These are phyloP conservation scores for Verticillium dahliae DNA, from an alignment of 2,329 filamentous ascomycete genomes.

Conservation along the genomic window DNA sequence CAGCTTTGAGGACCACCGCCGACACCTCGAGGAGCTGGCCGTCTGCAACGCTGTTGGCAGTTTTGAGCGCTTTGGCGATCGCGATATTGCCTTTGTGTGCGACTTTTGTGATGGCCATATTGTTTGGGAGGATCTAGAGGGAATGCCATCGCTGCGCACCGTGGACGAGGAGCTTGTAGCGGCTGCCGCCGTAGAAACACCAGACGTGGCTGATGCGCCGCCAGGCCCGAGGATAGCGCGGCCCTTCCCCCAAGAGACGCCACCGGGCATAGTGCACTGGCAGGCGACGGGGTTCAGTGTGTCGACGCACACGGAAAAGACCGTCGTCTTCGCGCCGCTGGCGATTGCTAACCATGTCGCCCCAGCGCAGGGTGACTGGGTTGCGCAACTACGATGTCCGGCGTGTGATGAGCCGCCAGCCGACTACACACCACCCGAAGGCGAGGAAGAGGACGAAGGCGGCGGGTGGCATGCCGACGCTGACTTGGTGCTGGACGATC, in stretches of 20 bases:
- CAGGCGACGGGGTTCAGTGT: slow-evolving; percentile 39
- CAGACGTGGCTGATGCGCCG: slow-evolving; percentile 4
- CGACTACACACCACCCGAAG: slow-evolving; percentile 31
- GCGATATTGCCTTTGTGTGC: slow-evolving; percentile 51
- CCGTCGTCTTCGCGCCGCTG: slow-evolving; percentile 48
- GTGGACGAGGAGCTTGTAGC: slow-evolving; percentile 19
- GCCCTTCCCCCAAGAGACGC: slow-evolving; percentile 12
- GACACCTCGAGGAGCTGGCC: slow-evolving; percentile 40
- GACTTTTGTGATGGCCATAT: slow-evolving; percentile 57
- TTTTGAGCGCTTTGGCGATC: slow-evolving; percentile 48
- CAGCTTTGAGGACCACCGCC: slow-evolving; percentile 27
- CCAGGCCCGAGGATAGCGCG: slow-evolving; percentile 5
- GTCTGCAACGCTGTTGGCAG: slow-evolving; percentile 46
- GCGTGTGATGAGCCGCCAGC: slow-evolving; percentile 48
- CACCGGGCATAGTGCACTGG: slow-evolving; percentile 36
- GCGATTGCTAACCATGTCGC: slow-evolving; percentile 52
- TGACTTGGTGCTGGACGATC: slow-evolving; percentile 39
- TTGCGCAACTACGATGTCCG: slow-evolving; percentile 44
- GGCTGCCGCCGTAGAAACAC: slow-evolving; percentile 3
- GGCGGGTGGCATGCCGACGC: slow-evolving; percentile 36
- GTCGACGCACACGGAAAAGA: slow-evolving; percentile 37
- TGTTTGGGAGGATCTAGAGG: slow-evolving; percentile 49
- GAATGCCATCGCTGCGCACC: slow-evolving; percentile 40
- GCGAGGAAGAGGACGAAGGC: slow-evolving; percentile 38
- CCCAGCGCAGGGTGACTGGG: slow-evolving; percentile 38